These are phyloP conservation scores for Sarcomyxa edulis DNA, from an alignment of 768 basidiomycete species.

Conservation along the genomic window DNA sequence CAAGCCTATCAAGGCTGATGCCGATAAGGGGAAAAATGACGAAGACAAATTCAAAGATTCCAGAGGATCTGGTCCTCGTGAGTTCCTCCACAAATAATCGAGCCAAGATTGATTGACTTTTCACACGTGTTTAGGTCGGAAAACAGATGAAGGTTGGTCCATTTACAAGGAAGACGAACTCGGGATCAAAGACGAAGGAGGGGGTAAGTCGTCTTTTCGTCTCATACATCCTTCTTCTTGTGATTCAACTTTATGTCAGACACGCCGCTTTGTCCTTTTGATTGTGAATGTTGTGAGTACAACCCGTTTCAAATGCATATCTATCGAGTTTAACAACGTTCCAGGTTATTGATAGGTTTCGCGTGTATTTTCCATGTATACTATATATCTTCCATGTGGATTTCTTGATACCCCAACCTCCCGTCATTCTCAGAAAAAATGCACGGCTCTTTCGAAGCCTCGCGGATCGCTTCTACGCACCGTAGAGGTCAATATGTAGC, in stretches of 20 bases:
- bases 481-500: slow-evolving; percentile 60
- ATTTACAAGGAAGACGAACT: slow-evolving; percentile 85
- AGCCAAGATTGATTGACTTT: background rate
- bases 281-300: slow-evolving; percentile 82
- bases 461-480: slow-evolving; percentile 29
- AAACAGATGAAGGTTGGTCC: slow-evolving; percentile 74
- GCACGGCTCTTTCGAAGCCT: slow-evolving; percentile 58
- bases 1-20: slow-evolving; percentile 10
- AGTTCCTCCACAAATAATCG: slow-evolving; percentile 21
- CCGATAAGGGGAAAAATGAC: slow-evolving; percentile 26
- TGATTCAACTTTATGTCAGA: slow-evolving; percentile 37
- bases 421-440: background rate
- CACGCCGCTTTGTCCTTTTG: slow-evolving; percentile 82
- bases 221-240: slow-evolving; percentile 16
- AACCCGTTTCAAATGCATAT: no score
- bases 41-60: slow-evolving; percentile 66
- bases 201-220: slow-evolving; percentile 46
- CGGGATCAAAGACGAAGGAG: slow-evolving; percentile 59
- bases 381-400: background rate
- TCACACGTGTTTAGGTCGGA: slow-evolving; percentile 48
- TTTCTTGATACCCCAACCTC: background rate
- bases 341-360: background rate
- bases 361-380: background rate
- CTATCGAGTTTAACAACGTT: no score
- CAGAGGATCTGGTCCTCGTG: slow-evolving; percentile 66